Conservation (phyloP, 768 basidiomycete genomes). For the Rhodotorula babjevae region DNA sequence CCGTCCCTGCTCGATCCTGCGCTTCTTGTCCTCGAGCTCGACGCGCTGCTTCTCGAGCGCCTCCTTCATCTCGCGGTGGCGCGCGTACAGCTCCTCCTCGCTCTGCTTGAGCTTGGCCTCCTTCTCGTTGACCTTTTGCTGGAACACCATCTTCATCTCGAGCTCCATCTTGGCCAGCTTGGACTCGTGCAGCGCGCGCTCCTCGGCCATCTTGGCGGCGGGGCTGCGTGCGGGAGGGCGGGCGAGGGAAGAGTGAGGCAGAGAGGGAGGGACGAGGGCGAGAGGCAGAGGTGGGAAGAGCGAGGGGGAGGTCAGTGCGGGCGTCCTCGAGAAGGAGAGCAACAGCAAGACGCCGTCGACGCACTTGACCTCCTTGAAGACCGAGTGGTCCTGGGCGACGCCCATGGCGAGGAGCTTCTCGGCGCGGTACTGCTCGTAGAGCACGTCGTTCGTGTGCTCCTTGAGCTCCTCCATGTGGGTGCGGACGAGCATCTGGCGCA, state of each 20-base stretch:
- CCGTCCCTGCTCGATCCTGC: conserved; percentile 86
- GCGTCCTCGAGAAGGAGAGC: background rate
- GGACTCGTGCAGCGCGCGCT: conserved; percentile 90
- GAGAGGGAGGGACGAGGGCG: background rate
- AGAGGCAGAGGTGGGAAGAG: too few relatives aligned
- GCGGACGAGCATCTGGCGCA: conserved; percentile 97
- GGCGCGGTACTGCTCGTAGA: conserved; percentile 98
- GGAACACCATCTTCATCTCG: conserved; percentile 99
- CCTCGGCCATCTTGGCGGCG: conserved; percentile 90
- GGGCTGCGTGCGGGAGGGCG: conserved; percentile 61
- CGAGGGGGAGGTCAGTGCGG: background rate
- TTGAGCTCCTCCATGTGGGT: conserved; percentile 99
- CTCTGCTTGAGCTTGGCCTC: conserved; percentile 98
- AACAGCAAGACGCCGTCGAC: conserved; percentile 45
- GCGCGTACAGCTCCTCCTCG: conserved; percentile 96
- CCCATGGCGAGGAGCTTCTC: conserved; percentile 97
- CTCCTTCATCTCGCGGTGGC: conserved; percentile 99
- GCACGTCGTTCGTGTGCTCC: conserved; percentile 89
- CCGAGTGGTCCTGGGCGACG: conserved; percentile 91
- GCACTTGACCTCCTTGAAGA: conserved; percentile 99
- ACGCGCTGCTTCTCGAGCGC: conserved; percentile 90
- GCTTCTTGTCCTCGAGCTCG: conserved; percentile 91
- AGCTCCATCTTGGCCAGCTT: conserved; percentile 99
- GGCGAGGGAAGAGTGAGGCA: too few relatives aligned
- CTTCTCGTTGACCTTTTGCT: conserved; percentile 99